These are phyloP conservation scores for Trichophaea hybrida DNA, from an alignment of 2,329 filamentous ascomycete species.

Conservation along the genomic window DNA sequence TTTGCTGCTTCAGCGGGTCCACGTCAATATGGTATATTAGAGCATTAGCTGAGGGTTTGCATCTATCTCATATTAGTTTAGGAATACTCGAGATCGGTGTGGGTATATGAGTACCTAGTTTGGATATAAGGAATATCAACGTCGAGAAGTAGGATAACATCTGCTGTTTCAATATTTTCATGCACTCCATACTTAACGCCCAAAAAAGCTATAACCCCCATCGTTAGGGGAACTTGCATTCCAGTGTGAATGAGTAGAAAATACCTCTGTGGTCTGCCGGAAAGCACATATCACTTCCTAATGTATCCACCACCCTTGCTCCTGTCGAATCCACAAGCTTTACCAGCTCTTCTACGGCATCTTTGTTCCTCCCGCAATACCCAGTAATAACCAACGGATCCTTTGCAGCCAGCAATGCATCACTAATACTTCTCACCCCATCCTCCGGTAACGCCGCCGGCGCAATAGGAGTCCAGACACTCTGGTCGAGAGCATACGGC, in stretches of 20 bases:
- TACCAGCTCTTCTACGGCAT: slow-evolving; percentile 35
- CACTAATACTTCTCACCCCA: slow-evolving; percentile 34
- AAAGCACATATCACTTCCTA: slow-evolving; percentile 39
- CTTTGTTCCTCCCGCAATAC: slow-evolving; percentile 37
- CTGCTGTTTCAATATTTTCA: slow-evolving; percentile 57
- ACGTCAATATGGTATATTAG: slow-evolving; percentile 52
- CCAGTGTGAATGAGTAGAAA: neutral
- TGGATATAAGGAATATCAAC: slow-evolving; percentile 90
- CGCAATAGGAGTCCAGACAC: slow-evolving; percentile 55
- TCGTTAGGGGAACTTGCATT: no score
- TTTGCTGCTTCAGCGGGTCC: slow-evolving; percentile 51
- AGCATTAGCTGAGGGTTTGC: slow-evolving; percentile 42
- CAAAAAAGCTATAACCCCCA: slow-evolving; percentile 39
- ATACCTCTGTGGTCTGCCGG: slow-evolving; percentile 26
- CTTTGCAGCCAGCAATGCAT: slow-evolving; percentile 35
- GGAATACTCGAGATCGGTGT: neutral
- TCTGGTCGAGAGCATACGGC: slow-evolving; percentile 54
- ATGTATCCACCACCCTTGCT: slow-evolving; percentile 39
- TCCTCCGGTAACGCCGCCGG: slow-evolving; percentile 44
- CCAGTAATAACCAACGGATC: slow-evolving; percentile 39
- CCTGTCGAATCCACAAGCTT: slow-evolving; percentile 36
- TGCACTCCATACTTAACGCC: slow-evolving; percentile 63
- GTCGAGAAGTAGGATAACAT: slow-evolving; percentile 72
- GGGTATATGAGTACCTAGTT: slow-evolving; percentile 38
- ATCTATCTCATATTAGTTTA: slow-evolving; percentile 28